phyloP scores from a whole-genome alignment of 1,284 basidiomycete species.

The Tetrapyrgos nigripes region DNA sequence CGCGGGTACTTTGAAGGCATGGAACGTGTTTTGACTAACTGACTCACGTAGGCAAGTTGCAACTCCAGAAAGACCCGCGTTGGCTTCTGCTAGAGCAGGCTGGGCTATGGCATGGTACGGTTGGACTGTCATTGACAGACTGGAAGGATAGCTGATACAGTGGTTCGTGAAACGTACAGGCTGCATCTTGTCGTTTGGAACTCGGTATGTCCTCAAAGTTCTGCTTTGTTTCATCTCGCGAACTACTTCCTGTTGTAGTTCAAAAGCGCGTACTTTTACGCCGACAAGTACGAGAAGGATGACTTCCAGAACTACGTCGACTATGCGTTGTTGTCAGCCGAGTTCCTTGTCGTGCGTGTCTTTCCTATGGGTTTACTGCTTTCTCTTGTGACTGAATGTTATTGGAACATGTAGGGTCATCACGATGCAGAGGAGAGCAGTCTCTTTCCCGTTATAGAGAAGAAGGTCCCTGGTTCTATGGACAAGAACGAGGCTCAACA shows the following conservation, averaged over 20 bases:
- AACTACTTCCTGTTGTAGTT: no score
- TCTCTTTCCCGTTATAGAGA: conserved; percentile 21
- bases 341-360: conserved; percentile 18
- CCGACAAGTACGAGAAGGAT: conserved; percentile 21
- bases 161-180: conserved; percentile 8
- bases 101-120: conserved; percentile 26
- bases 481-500: conserved; percentile 23
- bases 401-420: conserved; percentile 15
- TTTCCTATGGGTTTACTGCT: background rate
- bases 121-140: background rate
- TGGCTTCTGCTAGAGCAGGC: conserved; percentile 15
- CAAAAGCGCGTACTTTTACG: conserved; percentile 25
- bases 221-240: background rate
- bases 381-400: background rate
- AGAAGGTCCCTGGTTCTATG: conserved; percentile 21
- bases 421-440: conserved; percentile 22
- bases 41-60: conserved; percentile 4
- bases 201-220: conserved; percentile 8
- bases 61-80: conserved; percentile 14
- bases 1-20: background rate
- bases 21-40: no score
- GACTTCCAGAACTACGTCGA: conserved; percentile 21
- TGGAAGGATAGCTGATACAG: background rate
- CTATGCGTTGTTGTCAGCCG: conserved; percentile 19
- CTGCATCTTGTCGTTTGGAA: conserved; percentile 26